Evolutionary conservation across 2,329 filamentous ascomycete species (phyloP), one percentile per base, ranked within the genome.

Genomic region (Incumbomyces lentus): DNA sequence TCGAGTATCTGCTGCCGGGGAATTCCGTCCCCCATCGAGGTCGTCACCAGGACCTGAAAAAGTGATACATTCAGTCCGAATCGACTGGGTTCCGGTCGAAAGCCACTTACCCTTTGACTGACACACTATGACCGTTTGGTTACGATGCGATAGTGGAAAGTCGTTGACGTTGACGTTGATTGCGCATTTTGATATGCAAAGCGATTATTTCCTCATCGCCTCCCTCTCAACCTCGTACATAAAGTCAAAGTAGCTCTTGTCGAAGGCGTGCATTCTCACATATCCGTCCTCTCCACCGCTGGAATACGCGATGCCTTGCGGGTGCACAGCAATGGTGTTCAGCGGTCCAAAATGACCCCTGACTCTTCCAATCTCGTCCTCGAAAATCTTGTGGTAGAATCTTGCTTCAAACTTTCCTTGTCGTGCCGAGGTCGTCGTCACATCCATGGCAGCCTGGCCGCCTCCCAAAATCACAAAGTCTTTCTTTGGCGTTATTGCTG

Each of bases 371-470:
- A 96, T 90, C 74, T 98, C 92, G 69, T 98, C 90, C 70, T 95
- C 88, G 66, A 98, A 96, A 66, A 98, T 84, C 78, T 94, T 96
- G 82, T 98, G 92, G 77, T 95, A 98, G 78, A 98, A 98, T 56
- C 92, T 82, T 37, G 92, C 92, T 71, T 98, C 92, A 74, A 98
- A 98, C 73, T 96, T 96, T 71, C 92, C 92, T 75, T 98, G 92
- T 57, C 92, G 81, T 41, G 88, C 82, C 30, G 84, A 84, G 43
- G 92, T 96, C 46, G 86, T 93, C 49, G 92, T 98, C 69, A 98
- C 92, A 64, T 96, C 90, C 87, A 95, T 95, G 64, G 92, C 92
- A 55, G 89, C 92, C 72, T 98, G 92, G 59, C 92, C 92, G 79
- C 92, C 92, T 60, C 92, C 92, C 37, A 98, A 83, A 62, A 98